Evolutionary conservation across 139 green algal species (phyloP), one percentile per base, ranked within the genome.

Genomic region (Picochlorum sp.): DNA sequence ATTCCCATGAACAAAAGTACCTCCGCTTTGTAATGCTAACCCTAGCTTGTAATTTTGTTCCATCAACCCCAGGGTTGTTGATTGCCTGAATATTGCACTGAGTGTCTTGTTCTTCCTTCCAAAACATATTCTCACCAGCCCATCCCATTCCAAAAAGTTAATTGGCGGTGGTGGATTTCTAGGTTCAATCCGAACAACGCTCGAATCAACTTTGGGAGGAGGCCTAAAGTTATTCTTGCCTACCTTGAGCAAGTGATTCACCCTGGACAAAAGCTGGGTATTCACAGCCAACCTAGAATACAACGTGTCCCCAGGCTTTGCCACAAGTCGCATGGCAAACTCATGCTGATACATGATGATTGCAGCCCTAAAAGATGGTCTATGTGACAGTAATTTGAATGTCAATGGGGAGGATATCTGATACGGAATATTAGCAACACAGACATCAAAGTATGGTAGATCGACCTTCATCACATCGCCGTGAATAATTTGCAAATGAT

Each of bases 281-380:
- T 99, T 99, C 55, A 90, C 90, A 3, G 89, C 81, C 41, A 95
- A 73, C 1, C 94, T 74, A 70, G 81, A 94, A 83, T 96, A 99
- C 41, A 95, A 63, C 1, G 65, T 28, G 52, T 98, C 92, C 1
- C 83, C 85, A 1, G 92, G 78, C 66, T 83, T 81, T 8, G 93
- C 94, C 34, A 97, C 88, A 74, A 99, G 83, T 20, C 94, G 76
- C 90, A 98, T 97, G 3, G 94, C 94, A 86, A 99, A 99, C 81
- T 99, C 94, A 62, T 94, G 85, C 77, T 99, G 94, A 70, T 95
- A 97, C 94, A 99, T 98, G 79, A 99, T 95, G 56, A 98, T 83
- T 14, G 94, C 94, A 2, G 87, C 85, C 3, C 94, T 75, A 72
- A 96, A 97, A 45, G 69, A 47, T 16, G 79, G 76, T 34, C 68